phyloP scores from a whole-genome alignment of 2,329 filamentous ascomycete species.

The Pezicula carpinea region DNA sequence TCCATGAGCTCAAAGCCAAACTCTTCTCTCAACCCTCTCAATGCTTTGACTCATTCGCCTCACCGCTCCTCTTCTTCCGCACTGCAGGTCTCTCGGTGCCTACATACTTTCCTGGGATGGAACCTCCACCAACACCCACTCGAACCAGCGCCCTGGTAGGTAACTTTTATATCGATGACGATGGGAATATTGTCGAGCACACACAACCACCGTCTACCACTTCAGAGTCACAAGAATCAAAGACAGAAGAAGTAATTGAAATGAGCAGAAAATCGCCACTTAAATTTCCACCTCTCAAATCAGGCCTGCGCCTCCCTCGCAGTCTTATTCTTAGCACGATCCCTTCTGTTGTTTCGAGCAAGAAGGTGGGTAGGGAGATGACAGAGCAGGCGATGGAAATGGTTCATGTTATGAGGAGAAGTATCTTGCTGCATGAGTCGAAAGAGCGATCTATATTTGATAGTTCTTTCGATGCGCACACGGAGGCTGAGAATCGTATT shows the following conservation, averaged over 20 bases:
- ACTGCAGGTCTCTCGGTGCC: slow-evolving; percentile 35
- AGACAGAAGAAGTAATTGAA: slow-evolving; percentile 6
- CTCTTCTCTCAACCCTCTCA: slow-evolving; percentile 46
- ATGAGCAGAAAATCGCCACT: slow-evolving; percentile 14
- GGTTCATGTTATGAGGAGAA: slow-evolving; percentile 19
- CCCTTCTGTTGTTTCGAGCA: background rate
- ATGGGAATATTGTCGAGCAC: background rate
- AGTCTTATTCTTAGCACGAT: slow-evolving; percentile 15
- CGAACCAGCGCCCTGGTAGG: background rate
- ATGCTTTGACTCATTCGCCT: slow-evolving; percentile 57
- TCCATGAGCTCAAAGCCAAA: slow-evolving; percentile 31
- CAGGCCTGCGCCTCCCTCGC: slow-evolving; percentile 18
- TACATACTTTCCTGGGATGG: slow-evolving; percentile 12
- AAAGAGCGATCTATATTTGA: slow-evolving; percentile 18
- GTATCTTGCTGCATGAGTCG: slow-evolving; percentile 20
- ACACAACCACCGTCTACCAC: background rate
- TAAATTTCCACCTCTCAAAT: slow-evolving; percentile 20
- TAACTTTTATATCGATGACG: background rate
- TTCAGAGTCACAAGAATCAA: slow-evolving; percentile 3
- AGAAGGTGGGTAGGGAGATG: background rate
- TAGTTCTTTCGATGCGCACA: slow-evolving; percentile 15
- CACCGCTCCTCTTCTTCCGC: slow-evolving; percentile 54
- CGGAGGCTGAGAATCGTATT: slow-evolving; percentile 9
- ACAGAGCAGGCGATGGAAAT: slow-evolving; percentile 21
- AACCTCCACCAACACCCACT: background rate